A percentile compares a stretch with the other conserved stretches of the same genome.
These are phyloP conservation scores for Lactarius sanguifluus DNA, from an alignment of 768 basidiomycete species.

Conservation along the genomic window DNA sequence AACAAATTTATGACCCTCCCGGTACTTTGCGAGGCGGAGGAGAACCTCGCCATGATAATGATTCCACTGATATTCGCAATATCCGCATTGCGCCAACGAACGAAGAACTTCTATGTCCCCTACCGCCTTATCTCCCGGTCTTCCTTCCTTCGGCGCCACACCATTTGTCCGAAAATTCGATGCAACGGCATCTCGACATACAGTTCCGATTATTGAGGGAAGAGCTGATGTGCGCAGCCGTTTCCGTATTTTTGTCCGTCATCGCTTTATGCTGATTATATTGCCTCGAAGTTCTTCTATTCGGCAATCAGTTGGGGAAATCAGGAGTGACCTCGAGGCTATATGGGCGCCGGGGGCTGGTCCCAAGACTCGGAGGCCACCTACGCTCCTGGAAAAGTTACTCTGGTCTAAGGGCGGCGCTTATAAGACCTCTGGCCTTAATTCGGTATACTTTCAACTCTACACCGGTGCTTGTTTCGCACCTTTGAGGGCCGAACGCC, in stretches of 20 bases:
- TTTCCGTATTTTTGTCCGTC: background rate
- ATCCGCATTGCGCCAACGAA: conserved; percentile 74
- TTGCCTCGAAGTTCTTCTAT: conserved; percentile 25
- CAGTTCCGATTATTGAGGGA: conserved; percentile 76
- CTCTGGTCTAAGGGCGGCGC: conserved; percentile 55
- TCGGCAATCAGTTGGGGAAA: conserved; percentile 27
- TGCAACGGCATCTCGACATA: conserved; percentile 67
- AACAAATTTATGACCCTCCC: conserved; percentile 52
- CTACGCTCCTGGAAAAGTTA: conserved; percentile 47
- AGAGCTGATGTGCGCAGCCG: conserved; percentile 57
- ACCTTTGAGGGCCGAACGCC: conserved; percentile 48
- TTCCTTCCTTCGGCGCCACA: conserved; percentile 62
- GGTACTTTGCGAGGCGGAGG: conserved; percentile 50
- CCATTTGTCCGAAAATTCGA: conserved; percentile 53
- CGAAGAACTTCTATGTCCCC: conserved; percentile 52
- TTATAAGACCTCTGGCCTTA: conserved; percentile 48
- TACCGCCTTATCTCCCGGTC: conserved; percentile 59
- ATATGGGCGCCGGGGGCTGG: conserved; percentile 15
- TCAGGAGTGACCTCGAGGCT: conserved; percentile 27
- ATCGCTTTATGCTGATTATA: conserved; percentile 3
- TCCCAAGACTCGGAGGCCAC: conserved; percentile 17
- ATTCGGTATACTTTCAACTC: conserved; percentile 60
- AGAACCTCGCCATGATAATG: conserved; percentile 64
- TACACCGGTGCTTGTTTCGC: conserved; percentile 55
- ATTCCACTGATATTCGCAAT: conserved; percentile 50